phyloP scores from a whole-genome alignment of 352 stramenopile species.

The Pythium monospermum region DNA sequence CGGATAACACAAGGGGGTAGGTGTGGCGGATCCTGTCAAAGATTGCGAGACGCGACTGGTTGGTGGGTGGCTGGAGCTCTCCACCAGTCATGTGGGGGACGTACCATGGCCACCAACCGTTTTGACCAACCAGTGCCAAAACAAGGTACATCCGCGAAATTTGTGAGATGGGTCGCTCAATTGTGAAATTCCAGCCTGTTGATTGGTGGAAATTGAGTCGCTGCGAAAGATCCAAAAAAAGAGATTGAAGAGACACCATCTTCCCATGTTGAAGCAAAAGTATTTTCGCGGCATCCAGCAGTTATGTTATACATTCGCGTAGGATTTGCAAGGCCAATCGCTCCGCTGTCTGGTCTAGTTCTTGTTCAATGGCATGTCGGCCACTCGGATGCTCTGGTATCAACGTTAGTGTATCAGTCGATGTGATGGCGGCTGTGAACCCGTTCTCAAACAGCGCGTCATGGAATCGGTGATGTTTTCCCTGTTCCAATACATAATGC shows the following conservation, averaged over 20 bases:
- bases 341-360: slow-evolving; percentile 27
- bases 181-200: no score
- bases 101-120: slow-evolving; percentile 22
- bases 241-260: slow-evolving; percentile 21
- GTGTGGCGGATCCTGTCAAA: slow-evolving; percentile 16
- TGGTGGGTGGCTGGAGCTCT: slow-evolving; percentile 16
- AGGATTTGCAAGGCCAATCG: slow-evolving; percentile 7
- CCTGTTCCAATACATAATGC: slow-evolving; percentile 28
- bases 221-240: slow-evolving; percentile 2
- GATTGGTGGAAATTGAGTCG: background rate
- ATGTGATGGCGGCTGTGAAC: slow-evolving; percentile 25
- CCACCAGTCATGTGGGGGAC: slow-evolving; percentile 23
- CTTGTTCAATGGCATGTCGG: slow-evolving; percentile 29
- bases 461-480: slow-evolving; percentile 63
- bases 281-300: background rate
- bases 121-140: background rate
- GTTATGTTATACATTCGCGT: background rate
- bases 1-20: slow-evolving; percentile 7
- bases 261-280: slow-evolving; percentile 15
- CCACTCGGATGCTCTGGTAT: background rate
- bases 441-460: slow-evolving; percentile 20
- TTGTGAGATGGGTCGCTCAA: no score
- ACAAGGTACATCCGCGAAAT: background rate
- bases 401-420: background rate
- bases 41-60: slow-evolving; percentile 3